Conservation (phyloP, 2,329 filamentous ascomycete species). For the Coleophoma crateriformis region DNA sequence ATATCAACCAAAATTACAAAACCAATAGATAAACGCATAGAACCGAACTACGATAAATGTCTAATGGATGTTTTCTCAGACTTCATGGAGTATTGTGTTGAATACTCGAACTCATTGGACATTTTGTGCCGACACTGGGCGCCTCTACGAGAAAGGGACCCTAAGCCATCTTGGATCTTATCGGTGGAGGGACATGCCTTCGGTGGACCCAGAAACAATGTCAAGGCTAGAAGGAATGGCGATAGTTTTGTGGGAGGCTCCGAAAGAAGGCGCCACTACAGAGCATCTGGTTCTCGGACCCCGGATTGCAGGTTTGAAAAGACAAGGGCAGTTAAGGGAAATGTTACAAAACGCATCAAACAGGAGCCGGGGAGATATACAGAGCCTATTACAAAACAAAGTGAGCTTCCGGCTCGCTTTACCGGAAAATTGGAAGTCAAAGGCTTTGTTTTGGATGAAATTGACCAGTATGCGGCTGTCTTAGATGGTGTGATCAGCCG, state of each 20-base stretch:
- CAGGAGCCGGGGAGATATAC: background rate
- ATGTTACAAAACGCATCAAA: background rate
- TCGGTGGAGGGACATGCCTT: slow-evolving; percentile 9
- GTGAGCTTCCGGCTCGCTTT: background rate
- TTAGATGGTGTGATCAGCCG: slow-evolving; percentile 4
- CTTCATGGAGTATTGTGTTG: slow-evolving; percentile 18
- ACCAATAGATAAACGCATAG: slow-evolving; percentile 8
- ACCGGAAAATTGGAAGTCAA: slow-evolving; percentile 3
- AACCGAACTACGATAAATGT: slow-evolving; percentile 12
- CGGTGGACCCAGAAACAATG: slow-evolving; percentile 3
- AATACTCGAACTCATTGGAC: slow-evolving; percentile 14
- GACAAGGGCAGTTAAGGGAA: background rate
- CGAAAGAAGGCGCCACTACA: slow-evolving; percentile 8
- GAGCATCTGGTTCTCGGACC: slow-evolving; percentile 4
- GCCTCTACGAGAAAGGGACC: slow-evolving; percentile 2
- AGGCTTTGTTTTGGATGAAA: slow-evolving; percentile 5
- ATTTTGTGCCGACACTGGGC: slow-evolving; percentile 17
- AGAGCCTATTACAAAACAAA: background rate
- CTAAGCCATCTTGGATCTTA: slow-evolving; percentile 12
- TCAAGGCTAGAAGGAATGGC: slow-evolving; percentile 8
- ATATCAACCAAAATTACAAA: too few species aligned
- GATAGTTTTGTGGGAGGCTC: slow-evolving; percentile 14
- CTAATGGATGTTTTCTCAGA: slow-evolving; percentile 13
- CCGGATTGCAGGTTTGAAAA: slow-evolving; percentile 4
- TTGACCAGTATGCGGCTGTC: slow-evolving; percentile 3